phyloP scores from a whole-genome alignment of 768 basidiomycete genomes.

The Kwoniella sp. region DNA sequence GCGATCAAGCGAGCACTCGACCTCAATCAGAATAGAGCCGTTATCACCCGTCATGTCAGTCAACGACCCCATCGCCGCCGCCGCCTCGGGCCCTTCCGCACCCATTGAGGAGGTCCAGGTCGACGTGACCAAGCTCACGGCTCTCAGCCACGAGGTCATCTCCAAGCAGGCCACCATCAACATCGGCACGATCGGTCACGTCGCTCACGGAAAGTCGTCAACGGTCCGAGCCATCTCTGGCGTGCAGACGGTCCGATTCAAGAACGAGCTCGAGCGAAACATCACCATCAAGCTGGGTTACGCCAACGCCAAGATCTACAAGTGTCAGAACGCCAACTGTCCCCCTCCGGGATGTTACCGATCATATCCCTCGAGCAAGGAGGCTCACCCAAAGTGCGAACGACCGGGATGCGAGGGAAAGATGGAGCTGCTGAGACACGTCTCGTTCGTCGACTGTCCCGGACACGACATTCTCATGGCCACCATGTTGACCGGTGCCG shows the following conservation, averaged over 20 bases:
- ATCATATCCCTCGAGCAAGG: conserved; percentile 89
- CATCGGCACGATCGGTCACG: conserved; percentile 90
- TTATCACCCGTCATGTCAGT: conserved; percentile 8
- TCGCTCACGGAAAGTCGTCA: conserved; percentile 59
- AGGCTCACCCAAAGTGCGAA: conserved; percentile 88
- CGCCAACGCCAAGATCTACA: conserved; percentile 99
- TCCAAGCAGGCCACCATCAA: conserved; percentile 66
- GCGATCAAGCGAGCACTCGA: no score
- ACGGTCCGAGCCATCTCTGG: conserved; percentile 99
- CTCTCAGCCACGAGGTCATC: conserved; percentile 57
- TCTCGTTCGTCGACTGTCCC: conserved; percentile 93
- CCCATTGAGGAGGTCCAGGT: conserved; percentile 58
- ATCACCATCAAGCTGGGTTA: conserved; percentile 99
- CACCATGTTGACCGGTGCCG: conserved; percentile 99
- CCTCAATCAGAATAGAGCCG: no score
- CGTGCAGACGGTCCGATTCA: conserved; percentile 96
- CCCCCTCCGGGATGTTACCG: conserved; percentile 90
- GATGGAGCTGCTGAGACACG: conserved; percentile 87
- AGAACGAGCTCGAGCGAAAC: conserved; percentile 97
- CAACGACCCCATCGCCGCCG: conserved; percentile 38
- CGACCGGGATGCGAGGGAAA: conserved; percentile 81
- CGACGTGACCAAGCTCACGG: conserved; percentile 75
- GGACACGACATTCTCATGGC: conserved; percentile 99
- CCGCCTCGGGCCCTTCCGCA: conserved; percentile 20
- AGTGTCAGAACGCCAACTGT: conserved; percentile 90